Conservation (phyloP, 2,329 filamentous ascomycete genomes). For the Arachnomyces sp. region DNA sequence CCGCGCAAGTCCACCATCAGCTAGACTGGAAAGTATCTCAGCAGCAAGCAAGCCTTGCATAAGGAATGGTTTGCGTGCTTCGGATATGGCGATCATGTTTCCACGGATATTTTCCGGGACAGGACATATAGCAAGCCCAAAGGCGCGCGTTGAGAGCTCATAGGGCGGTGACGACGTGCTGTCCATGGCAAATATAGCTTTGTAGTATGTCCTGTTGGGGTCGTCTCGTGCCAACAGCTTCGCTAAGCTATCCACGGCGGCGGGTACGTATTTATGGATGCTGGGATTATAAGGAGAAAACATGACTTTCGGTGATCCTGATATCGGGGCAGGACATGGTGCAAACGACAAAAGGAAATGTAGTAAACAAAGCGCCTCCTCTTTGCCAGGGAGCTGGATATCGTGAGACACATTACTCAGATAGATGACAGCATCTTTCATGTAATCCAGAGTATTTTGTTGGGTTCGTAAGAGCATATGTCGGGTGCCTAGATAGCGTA, state of each 20-base stretch:
- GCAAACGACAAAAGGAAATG: slow-evolving; percentile 89
- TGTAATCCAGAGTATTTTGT: slow-evolving; percentile 83
- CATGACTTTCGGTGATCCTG: slow-evolving; percentile 50
- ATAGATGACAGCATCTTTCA: slow-evolving; percentile 88
- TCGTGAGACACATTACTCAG: slow-evolving; percentile 79
- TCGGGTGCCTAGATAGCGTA: slow-evolving; percentile 79
- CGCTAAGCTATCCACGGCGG: slow-evolving; percentile 80
- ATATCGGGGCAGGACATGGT: slow-evolving; percentile 62
- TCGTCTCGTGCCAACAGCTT: slow-evolving; percentile 90
- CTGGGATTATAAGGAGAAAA: slow-evolving; percentile 75
- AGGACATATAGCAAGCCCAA: slow-evolving; percentile 76
- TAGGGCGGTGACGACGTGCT: slow-evolving; percentile 55
- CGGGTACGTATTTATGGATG: slow-evolving; percentile 78
- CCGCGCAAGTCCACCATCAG: slow-evolving; percentile 55
- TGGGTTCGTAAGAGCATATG: slow-evolving; percentile 77
- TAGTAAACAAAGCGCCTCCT: slow-evolving; percentile 78
- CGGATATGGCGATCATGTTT: slow-evolving; percentile 58
- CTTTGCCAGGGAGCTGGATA: slow-evolving; percentile 72
- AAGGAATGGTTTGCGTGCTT: slow-evolving; percentile 76
- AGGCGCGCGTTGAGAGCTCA: slow-evolving; percentile 77
- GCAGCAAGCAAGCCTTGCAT: slow-evolving; percentile 89
- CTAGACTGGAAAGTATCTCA: slow-evolving; percentile 61
- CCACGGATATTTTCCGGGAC: slow-evolving; percentile 64
- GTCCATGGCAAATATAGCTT: slow-evolving; percentile 69
- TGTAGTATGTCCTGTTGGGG: slow-evolving; percentile 80